Evolutionary conservation across 306 rosid genomes (phyloP), one percentile per base, ranked within the genome.

Genomic region (Glycyrrhiza uralensis): DNA sequence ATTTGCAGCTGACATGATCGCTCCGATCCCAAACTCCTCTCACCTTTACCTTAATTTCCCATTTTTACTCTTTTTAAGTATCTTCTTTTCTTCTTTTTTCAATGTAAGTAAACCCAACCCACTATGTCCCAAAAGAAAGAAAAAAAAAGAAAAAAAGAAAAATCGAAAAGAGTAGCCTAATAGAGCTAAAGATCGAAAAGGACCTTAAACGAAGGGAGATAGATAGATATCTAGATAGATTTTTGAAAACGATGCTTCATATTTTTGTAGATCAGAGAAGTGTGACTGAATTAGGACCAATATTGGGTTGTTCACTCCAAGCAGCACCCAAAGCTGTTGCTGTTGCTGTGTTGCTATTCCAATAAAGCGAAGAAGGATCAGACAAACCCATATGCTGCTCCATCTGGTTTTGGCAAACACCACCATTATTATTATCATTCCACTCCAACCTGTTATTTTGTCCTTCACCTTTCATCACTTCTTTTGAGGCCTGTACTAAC

Each of bases 1-100:
- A 50, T 77, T 82, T 91, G 99, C 95, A 70, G 99, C 99, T 88
- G 99, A 94, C 97, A 94, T 94, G 97, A 94, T 85, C 96, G 54
- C 96, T 91, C 97, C 89, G 99, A 94, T 94, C 97, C 96, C 74
- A 86, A 80, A 79, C 89, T 79, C 84, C 82, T 83, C 81, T 69
- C 85, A 68, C 73, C 86, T 44, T 55, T 76, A 58, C 18, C 59
- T 42, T 47, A 44, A 45, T 36, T 38, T 30, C 69, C 52, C 49
- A 56, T 57, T 56, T n/a, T 23, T 23, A 42, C 26, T 23, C n/a
- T n/a, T n/a, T 45, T 6, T 24, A 39, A 57, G 18, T 80, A 63
- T 70, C 46, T 19, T 17, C 6, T 12, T 44, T 45, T 12, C 28
- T 20, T 20, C 22, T 33, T 64, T 46, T 30, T 64, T 23, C 33